A percentile compares a stretch with the other conserved stretches of the same genome.
Evolutionary conservation across 1,139 yeast genomes (phyloP).

Genomic region (Fermentozyma sake): DNA sequence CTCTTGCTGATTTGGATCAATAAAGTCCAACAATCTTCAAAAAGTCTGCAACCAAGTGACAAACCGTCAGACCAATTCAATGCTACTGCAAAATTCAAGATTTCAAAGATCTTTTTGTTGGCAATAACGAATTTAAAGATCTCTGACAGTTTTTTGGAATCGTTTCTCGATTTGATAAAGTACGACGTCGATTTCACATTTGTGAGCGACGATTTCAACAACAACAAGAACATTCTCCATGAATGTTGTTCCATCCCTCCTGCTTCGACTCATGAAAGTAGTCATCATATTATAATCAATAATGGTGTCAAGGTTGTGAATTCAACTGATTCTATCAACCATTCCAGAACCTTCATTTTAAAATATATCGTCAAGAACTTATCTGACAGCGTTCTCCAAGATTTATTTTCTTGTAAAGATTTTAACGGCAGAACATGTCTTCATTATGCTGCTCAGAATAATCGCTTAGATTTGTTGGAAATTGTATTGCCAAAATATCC

Average conservation of each 20-base stretch:
- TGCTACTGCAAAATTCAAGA: constrained; percentile 28
- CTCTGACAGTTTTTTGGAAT: constrained; percentile 43
- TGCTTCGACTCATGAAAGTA: constrained; percentile 27
- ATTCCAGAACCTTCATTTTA: constrained; percentile 38
- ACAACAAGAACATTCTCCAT: constrained; percentile 37
- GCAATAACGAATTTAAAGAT: constrained; percentile 53
- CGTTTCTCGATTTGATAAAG: constrained; percentile 41
- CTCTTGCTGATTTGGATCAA: constrained; percentile 47
- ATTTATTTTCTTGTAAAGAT: constrained; percentile 43
- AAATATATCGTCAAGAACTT: constrained; percentile 27
- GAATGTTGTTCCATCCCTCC: constrained; percentile 44
- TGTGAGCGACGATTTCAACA: constrained; percentile 38
- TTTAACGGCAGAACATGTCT: constrained; percentile 78
- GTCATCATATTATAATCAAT: constrained; percentile 33
- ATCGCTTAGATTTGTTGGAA: constrained; percentile 52
- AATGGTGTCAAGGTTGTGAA: constrained; percentile 44
- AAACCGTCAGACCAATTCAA: constrained; percentile 2
- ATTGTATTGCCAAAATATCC: constrained; percentile 41
- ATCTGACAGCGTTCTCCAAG: constrained; percentile 14
- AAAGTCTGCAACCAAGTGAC: too few species aligned
- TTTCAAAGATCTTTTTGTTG: constrained; percentile 62
- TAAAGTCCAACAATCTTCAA: constrained; percentile 37
- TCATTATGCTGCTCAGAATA: constrained; percentile 80
- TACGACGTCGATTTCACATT: constrained; percentile 39
- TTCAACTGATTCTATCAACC: constrained; percentile 39